phyloP scores from a whole-genome alignment of 495 filamentous ascomycete genomes.

The Halenospora varia region DNA sequence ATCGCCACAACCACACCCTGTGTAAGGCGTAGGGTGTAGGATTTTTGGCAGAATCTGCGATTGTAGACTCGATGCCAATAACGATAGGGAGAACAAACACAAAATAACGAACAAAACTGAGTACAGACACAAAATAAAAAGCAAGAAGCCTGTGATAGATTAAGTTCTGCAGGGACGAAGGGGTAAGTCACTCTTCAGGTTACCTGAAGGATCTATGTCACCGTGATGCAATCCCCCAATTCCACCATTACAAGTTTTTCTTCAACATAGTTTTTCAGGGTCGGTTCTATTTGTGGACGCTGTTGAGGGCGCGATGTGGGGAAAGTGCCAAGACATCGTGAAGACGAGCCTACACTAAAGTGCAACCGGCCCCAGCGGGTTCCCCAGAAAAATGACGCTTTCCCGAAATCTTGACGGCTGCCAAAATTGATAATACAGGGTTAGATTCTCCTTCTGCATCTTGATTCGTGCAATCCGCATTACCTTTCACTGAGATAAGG shows the following conservation, averaged over 20 bases:
- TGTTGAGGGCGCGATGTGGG: neutral
- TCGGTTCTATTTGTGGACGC: neutral
- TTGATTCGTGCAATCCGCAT: too few species aligned
- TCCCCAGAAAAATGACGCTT: neutral
- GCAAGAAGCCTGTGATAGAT: too few species aligned
- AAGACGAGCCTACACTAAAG: neutral
- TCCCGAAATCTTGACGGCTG: neutral
- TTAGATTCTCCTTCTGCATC: neutral
- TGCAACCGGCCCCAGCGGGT: neutral
- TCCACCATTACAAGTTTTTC: neutral
- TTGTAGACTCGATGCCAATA: neutral
- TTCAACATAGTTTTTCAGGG: neutral
- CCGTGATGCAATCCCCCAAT: neutral
- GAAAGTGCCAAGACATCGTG: neutral
- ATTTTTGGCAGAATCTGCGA: neutral
- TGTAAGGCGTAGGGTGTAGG: neutral
- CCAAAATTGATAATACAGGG: neutral
- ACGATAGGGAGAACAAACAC: neutral
- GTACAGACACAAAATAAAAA: neutral
- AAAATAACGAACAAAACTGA: neutral
- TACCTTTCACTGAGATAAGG: too few species aligned
- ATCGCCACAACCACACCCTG: constrained; percentile 5
- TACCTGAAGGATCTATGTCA: too few species aligned
- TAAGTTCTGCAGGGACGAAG: too few species aligned
- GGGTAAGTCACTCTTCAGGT: too few species aligned